Percentiles rank a stretch among this genome's conserved stretches.
These are phyloP conservation scores for Starmerella bacillaris DNA, from an alignment of 805 yeast genomes.

Conservation along the genomic window DNA sequence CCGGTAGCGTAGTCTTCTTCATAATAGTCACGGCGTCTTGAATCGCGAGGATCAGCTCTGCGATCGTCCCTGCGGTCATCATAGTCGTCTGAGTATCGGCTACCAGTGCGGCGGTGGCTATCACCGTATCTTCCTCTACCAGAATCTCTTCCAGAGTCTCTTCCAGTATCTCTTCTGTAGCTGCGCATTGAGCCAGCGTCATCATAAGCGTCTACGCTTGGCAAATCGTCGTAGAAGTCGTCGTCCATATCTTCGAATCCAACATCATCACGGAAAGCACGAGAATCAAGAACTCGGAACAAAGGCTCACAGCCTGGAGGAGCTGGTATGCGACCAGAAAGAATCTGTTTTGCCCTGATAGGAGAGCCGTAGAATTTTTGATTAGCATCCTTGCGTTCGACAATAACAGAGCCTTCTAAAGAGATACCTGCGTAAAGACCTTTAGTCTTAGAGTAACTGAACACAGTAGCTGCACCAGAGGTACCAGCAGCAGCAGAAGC, in stretches of 20 bases:
- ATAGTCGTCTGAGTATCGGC: no score
- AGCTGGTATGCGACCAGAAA: constrained; percentile 75
- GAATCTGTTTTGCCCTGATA: constrained; percentile 73
- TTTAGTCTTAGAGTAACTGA: constrained; percentile 85
- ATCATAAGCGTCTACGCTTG: constrained; percentile 25
- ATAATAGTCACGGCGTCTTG: constrained; percentile 14
- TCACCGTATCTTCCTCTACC: not conserved
- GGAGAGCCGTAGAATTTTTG: constrained; percentile 79
- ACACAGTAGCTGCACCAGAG: constrained; percentile 73
- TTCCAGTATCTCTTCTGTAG: constrained; percentile 8
- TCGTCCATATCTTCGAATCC: constrained; percentile 40
- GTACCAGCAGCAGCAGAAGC: constrained; percentile 90
- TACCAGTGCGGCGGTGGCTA: no score
- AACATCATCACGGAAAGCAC: constrained; percentile 42
- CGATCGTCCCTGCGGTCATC: not conserved
- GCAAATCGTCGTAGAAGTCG: constrained; percentile 61
- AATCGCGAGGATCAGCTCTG: constrained; percentile 10
- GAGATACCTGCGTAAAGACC: constrained; percentile 97
- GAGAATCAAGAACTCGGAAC: constrained; percentile 67
- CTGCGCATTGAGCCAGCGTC: constrained; percentile 16
- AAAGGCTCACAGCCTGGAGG: constrained; percentile 83
- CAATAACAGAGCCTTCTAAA: constrained; percentile 82
- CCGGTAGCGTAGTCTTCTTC: constrained; percentile 5
- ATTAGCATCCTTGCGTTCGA: constrained; percentile 96
- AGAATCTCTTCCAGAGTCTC: not conserved